Base-by-base conservation (phyloP, 345 rosid species). In the Reutealis trisperma region DNA sequence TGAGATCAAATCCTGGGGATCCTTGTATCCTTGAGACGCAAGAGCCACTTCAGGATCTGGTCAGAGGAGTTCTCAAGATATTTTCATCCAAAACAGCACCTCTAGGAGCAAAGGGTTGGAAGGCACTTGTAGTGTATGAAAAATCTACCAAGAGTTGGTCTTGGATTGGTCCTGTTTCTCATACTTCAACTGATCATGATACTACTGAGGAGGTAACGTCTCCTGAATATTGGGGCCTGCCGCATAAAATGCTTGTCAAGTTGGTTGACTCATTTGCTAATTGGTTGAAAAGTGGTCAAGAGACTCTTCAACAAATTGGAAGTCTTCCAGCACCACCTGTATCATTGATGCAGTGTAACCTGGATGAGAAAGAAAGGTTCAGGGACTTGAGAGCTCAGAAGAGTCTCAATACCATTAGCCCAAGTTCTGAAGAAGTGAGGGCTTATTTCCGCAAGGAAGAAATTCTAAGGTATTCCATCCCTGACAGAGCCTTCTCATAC, bases 61-160 rank as follows among this genome's bases (percentile, higher is more conserved):
- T 96, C 59, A 90, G 97, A 88, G 99, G 99, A 78, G 97, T 90
- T 75, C 88, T 96, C 80, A 96, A 90, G 87, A 94, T 91, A 81
- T 90, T 89, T 83, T 87, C 94, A 64, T 94, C 99, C 0, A 96
- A 86, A 83, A 89, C 99, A 57, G 97, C 98, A 19, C 97, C 99
- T 78, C 84, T 94, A 70, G 99, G 99, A 75, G 98, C 94, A 61
- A 96, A 96, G 80, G 94, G 94, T 77, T 96, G 99, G 99, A 96
- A 91, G 86, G 85, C 91, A 7, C 99, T 96, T 68, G 97, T 88
- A 63, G 85, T 84, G 69, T 96, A 82, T 77, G 98, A 96, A 69
- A 96, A 85, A 79, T 74, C 92, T 54, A 87, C 87, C 60, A 96
- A 94, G 87, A 82, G 90, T 81, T 96, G 99, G 99, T 86, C 88